phyloP scores from a whole-genome alignment of 1,284 basidiomycete genomes.

The Macrocystidia cucumis region DNA sequence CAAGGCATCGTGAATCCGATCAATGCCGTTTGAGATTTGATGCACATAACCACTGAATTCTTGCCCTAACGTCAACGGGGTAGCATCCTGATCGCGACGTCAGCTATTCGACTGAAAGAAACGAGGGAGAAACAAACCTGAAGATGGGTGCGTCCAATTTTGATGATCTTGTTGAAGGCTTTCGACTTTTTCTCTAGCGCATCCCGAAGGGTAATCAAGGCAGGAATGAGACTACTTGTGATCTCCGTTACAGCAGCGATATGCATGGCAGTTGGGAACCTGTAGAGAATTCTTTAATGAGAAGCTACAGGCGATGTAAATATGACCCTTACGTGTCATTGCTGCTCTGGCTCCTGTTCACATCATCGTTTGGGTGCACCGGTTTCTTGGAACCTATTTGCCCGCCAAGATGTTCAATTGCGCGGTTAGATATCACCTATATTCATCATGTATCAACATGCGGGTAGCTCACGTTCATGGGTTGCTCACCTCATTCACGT shows the following conservation, averaged over 20 bases:
- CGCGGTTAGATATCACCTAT: slow-evolving; percentile 96
- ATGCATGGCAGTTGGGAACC: slow-evolving; percentile 99
- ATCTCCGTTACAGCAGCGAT: slow-evolving; percentile 93
- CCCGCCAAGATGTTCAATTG: slow-evolving; percentile 95
- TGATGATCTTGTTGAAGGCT: slow-evolving; percentile 88
- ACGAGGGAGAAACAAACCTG: slow-evolving; percentile 39
- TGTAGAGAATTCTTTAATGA: slow-evolving; percentile 21
- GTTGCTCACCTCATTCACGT: slow-evolving; percentile 81
- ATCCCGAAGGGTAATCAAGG: slow-evolving; percentile 76
- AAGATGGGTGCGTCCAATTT: slow-evolving; percentile 97
- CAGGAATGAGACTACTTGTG: slow-evolving; percentile 76
- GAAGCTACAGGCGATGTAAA: slow-evolving; percentile 2
- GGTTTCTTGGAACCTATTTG: slow-evolving; percentile 95
- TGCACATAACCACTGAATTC: slow-evolving; percentile 99
- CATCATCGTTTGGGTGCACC: slow-evolving; percentile 99
- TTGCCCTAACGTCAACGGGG: slow-evolving; percentile 95
- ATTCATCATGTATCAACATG: slow-evolving; percentile 1
- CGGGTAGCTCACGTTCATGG: not conserved
- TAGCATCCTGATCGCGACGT: slow-evolving; percentile 69
- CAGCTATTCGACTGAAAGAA: slow-evolving; percentile 5
- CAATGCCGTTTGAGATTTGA: slow-evolving; percentile 90
- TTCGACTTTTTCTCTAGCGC: slow-evolving; percentile 81
- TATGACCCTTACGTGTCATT: slow-evolving; percentile 80
- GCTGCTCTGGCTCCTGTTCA: slow-evolving; percentile 98
- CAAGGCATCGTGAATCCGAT: slow-evolving; percentile 75